Base-by-base conservation (phyloP, 768 basidiomycete species). In the Candolleomyces aberdarensis region DNA sequence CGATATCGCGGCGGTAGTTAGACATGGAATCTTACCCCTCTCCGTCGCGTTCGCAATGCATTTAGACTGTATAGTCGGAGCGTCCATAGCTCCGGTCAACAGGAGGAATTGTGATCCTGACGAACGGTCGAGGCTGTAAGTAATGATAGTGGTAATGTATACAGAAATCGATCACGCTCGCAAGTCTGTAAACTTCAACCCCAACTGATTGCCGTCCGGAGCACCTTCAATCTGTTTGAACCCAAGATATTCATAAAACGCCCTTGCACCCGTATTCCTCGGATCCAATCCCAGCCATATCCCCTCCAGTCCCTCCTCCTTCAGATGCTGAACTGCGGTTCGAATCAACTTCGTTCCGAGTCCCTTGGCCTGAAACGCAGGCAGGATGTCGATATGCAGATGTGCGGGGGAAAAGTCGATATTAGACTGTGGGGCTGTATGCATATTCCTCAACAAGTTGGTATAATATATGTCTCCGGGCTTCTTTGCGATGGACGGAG, bases 201-300 rank as follows among this genome's bases (percentile, higher is more conserved):
- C 88, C 72, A 89, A 67, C 60, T 76, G 71, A 56, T 81, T 79
- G 10, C 71, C 75, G 39, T 77, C 79, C 3, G 78, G 72, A 15
- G 80, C 81, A 0, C 83, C 86, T 19, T 82, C 79, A 56, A 91
- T 79, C 14, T 70, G 67, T 69, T 74, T 72, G 70, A 91, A 92
- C 11, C 88, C 89, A 56, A 92, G 56, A 57, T 74, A 78, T 60
- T 71, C 71, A 68, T 92, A 92, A 72, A 91, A 91, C 60, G 66
- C 73, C 62, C 76, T 80, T 26, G 88, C 90, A 14, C 73, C 76
- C 22, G 70, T 71, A 71, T 93, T 92, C 66, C 80, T 75, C 26
- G 83, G 79, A 69, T 91, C 84, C 70, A 90, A 69, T 3, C 86
- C 89, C 39, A 92, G 71, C 87, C 89, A 92, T 32, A 92, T 70